These are phyloP conservation scores for Neurospora tetraspora DNA, from an alignment of 495 filamentous ascomycete genomes.

Conservation along the genomic window DNA sequence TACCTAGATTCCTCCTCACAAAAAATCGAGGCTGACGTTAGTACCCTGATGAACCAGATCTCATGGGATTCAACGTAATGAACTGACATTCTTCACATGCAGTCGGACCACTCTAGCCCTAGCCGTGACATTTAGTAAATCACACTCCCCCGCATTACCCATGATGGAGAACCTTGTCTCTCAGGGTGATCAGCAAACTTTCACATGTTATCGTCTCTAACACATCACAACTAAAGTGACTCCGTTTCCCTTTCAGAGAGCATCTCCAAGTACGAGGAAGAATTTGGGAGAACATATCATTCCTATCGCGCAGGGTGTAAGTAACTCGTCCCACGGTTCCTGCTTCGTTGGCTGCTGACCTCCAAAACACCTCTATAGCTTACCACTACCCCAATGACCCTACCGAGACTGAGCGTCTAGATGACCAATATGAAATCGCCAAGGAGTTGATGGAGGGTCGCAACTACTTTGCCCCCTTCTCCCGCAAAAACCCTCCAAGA, in stretches of 20 bases:
- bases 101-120: neutral
- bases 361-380: slow-evolving; percentile 23
- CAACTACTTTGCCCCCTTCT: slow-evolving; percentile 48
- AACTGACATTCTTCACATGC: neutral
- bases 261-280: slow-evolving; percentile 39
- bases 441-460: slow-evolving; percentile 41
- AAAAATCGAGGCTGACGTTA: slow-evolving; percentile 23
- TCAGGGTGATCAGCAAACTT: neutral
- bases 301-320: slow-evolving; percentile 40
- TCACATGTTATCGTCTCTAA: neutral
- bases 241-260: slow-evolving; percentile 27
- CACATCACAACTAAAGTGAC: slow-evolving; percentile 14
- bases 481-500: slow-evolving; percentile 33
- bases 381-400: slow-evolving; percentile 54
- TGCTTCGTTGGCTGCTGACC: neutral
- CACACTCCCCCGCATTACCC: neutral
- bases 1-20: slow-evolving; percentile 15
- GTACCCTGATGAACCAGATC: neutral
- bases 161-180: neutral
- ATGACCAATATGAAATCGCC: slow-evolving; percentile 53
- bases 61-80: neutral
- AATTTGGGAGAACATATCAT: slow-evolving; percentile 55
- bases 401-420: slow-evolving; percentile 39
- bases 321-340: neutral
- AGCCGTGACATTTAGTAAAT: slow-evolving; percentile 11